Conservation (phyloP, 495 filamentous ascomycete species). For the Choiromyces venosus region DNA sequence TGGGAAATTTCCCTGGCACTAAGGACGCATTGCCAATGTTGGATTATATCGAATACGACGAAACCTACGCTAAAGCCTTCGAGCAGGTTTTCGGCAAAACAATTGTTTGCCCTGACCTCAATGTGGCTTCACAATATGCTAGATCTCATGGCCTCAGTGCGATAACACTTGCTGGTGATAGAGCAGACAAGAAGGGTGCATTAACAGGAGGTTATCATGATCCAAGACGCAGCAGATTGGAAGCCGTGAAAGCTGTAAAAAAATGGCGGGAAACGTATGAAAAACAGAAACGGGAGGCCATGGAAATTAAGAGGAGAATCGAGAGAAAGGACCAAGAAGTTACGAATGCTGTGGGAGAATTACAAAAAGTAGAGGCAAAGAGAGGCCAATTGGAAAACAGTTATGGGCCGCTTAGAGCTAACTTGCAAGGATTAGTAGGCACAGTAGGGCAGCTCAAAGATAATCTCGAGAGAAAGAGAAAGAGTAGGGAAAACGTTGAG, state of each 20-base stretch:
- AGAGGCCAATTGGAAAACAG: constrained; percentile 71
- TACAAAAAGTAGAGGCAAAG: constrained; percentile 77
- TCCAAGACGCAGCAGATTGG: constrained; percentile 69
- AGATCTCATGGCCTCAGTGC: constrained; percentile 83
- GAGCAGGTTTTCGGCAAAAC: constrained; percentile 93
- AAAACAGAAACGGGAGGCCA: constrained; percentile 51
- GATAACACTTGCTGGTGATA: constrained; percentile 90
- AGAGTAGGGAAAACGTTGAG: constrained; percentile 67
- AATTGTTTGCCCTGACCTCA: constrained; percentile 83
- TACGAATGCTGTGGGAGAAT: constrained; percentile 69
- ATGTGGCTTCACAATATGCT: constrained; percentile 80
- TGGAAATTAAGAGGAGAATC: constrained; percentile 59
- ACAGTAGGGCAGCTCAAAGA: constrained; percentile 69
- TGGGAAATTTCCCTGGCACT: constrained; percentile 71
- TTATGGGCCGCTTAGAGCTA: constrained; percentile 69
- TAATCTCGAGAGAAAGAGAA: constrained; percentile 65
- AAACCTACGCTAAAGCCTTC: constrained; percentile 74
- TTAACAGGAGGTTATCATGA: constrained; percentile 92
- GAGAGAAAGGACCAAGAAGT: constrained; percentile 79
- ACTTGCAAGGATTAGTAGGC: constrained; percentile 63
- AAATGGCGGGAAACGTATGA: constrained; percentile 72
- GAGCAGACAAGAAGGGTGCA: constrained; percentile 86
- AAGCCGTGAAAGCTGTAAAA: constrained; percentile 70
- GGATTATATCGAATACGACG: constrained; percentile 74
- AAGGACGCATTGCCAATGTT: constrained; percentile 83